Evolutionary conservation across 1,284 basidiomycete genomes (phyloP).

Genomic region (Amylostereum chailletii): DNA sequence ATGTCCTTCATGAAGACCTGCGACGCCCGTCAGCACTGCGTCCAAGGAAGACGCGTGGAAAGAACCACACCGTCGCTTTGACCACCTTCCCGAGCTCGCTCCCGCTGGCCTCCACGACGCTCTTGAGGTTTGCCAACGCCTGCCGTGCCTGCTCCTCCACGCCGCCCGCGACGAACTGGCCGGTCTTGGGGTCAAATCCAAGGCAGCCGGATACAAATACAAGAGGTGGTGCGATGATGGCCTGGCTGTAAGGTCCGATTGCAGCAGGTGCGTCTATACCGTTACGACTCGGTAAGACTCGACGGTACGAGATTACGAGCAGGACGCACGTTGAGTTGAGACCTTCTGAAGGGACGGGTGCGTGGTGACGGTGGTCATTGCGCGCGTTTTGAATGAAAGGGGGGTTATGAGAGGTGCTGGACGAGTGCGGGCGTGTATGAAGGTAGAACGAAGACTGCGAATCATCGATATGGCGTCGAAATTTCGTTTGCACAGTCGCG

Average conservation of each 20-base stretch:
- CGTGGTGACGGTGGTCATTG: conserved; percentile 35
- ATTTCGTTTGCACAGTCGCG: too few relatives aligned
- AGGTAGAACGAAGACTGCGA: too few relatives aligned
- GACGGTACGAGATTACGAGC: not conserved
- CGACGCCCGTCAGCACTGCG: not conserved
- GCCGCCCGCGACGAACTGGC: conserved; percentile 66
- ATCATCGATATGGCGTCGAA: too few relatives aligned
- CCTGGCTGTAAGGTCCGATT: conserved; percentile 89
- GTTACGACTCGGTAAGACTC: not conserved
- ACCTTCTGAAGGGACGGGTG: conserved; percentile 45
- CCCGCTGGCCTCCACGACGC: conserved; percentile 78
- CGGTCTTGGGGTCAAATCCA: conserved; percentile 72
- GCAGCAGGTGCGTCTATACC: conserved; percentile 74
- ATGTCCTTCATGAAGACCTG: conserved; percentile 91
- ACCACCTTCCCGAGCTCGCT: conserved; percentile 71
- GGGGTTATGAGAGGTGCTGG: not conserved
- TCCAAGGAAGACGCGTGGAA: not conserved
- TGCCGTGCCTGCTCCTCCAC: conserved; percentile 82
- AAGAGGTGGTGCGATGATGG: conserved; percentile 77
- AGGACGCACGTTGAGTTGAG: conserved; percentile 38
- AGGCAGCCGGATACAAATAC: conserved; percentile 91
- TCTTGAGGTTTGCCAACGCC: conserved; percentile 80
- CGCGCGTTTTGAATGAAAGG: not conserved
- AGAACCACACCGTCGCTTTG: conserved; percentile 71
- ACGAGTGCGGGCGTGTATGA: not conserved